These are phyloP conservation scores for Trichoderma erinaceum DNA, from an alignment of 495 filamentous ascomycete species.

Conservation along the genomic window DNA sequence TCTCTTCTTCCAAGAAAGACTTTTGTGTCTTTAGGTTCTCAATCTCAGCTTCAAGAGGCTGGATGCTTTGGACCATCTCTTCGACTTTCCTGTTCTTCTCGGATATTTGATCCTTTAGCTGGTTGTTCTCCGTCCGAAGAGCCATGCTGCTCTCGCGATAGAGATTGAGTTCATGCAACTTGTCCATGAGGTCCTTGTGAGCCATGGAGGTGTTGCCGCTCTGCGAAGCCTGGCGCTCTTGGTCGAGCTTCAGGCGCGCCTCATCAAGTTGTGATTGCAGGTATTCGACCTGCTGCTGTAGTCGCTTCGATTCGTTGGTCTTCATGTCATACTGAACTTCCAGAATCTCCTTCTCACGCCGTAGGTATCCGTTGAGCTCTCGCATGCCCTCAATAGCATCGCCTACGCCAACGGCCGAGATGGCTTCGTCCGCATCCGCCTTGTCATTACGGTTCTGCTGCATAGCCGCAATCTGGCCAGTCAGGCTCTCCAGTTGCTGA, in stretches of 20 bases:
- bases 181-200: constrained; percentile 86
- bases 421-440: constrained; percentile 39
- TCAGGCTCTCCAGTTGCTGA: constrained; percentile 78
- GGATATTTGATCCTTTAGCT: constrained; percentile 64
- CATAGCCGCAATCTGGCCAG: constrained; percentile 65
- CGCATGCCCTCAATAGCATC: constrained; percentile 65
- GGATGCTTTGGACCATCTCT: constrained; percentile 65
- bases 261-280: constrained; percentile 81
- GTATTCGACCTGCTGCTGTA: constrained; percentile 86
- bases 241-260: constrained; percentile 72
- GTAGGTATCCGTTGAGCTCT: constrained; percentile 81
- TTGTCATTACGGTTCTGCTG: constrained; percentile 60
- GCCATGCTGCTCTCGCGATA: constrained; percentile 90
- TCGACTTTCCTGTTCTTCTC: constrained; percentile 69
- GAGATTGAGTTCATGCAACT: constrained; percentile 87
- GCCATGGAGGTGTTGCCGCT: constrained; percentile 61
- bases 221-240: constrained; percentile 76
- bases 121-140: constrained; percentile 75
- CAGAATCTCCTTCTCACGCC: constrained; percentile 96
- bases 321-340: constrained; percentile 90
- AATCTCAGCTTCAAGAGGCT: constrained; percentile 73
- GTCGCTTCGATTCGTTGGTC: constrained; percentile 73
- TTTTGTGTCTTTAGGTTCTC: constrained; percentile 73
- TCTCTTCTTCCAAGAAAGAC: constrained; percentile 74
- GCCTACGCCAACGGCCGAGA: constrained; percentile 36